Evolutionary conservation across 345 rosid species (phyloP).

Genomic region (Salix purpurea): DNA sequence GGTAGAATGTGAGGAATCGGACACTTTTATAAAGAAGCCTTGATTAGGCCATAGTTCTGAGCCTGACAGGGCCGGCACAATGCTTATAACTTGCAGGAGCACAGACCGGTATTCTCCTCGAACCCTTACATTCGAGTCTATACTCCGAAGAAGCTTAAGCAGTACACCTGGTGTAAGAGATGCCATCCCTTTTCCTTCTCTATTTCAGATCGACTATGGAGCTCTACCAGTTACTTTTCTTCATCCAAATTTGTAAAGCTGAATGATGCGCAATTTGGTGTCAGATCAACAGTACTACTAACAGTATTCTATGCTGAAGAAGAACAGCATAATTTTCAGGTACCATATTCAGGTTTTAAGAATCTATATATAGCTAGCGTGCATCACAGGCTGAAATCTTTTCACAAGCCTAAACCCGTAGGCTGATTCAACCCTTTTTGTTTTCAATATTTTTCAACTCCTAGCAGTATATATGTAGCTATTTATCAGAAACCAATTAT

Average conservation of each 20-base stretch:
- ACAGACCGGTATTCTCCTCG: slow-evolving; percentile 82
- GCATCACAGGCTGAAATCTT: background rate
- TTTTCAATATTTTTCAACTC: background rate
- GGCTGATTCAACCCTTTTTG: background rate
- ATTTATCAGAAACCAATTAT: background rate
- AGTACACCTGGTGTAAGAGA: slow-evolving; percentile 79
- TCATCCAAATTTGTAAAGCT: background rate
- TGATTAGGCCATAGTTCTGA: slow-evolving; percentile 91
- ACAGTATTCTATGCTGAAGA: background rate
- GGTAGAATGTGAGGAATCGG: slow-evolving; percentile 88
- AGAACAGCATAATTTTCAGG: background rate
- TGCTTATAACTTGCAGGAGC: slow-evolving; percentile 81
- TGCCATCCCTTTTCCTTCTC: slow-evolving; percentile 42
- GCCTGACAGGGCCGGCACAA: slow-evolving; percentile 84
- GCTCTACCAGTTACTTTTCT: background rate
- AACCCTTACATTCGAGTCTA: slow-evolving; percentile 60
- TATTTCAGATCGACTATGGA: background rate
- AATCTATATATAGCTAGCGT: background rate
- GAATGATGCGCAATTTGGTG: background rate
- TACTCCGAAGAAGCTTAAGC: slow-evolving; percentile 76
- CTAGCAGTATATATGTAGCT: background rate
- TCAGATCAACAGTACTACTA: background rate
- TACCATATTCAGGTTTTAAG: background rate
- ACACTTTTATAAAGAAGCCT: slow-evolving; percentile 87
- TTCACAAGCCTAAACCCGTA: background rate